phyloP scores from a whole-genome alignment of 2,329 filamentous ascomycete species.

The Calonectria henricotiae region DNA sequence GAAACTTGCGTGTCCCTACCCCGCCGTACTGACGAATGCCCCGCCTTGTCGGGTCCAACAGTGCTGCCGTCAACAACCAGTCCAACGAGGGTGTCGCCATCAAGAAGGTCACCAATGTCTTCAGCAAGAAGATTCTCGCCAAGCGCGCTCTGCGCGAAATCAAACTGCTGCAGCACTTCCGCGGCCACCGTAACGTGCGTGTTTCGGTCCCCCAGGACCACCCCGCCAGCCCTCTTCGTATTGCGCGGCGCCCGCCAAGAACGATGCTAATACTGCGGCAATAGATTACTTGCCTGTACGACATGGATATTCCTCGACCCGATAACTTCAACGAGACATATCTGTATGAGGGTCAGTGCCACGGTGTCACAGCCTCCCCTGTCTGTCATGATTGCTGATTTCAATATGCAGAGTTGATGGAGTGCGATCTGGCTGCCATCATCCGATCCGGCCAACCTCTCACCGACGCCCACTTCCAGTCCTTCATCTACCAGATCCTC shows the following conservation, averaged over 20 bases:
- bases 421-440: conserved; percentile 97
- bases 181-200: conserved; percentile 87
- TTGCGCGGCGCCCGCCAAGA: conserved; percentile 27
- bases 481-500: conserved; percentile 99
- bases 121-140: conserved; percentile 99
- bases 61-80: conserved; percentile 92
- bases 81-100: conserved; percentile 96
- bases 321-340: conserved; percentile 99
- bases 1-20: conserved; percentile 45
- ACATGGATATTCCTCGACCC: conserved; percentile 98
- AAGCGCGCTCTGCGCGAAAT: conserved; percentile 98
- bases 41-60: conserved; percentile 60
- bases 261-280: conserved; percentile 41
- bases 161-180: conserved; percentile 98
- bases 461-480: conserved; percentile 99
- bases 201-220: conserved; percentile 19
- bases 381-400: conserved; percentile 43
- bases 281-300: conserved; percentile 98
- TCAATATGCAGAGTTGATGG: conserved; percentile 86
- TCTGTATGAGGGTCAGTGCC: conserved; percentile 89
- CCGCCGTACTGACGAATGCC: conserved; percentile 53
- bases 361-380: conserved; percentile 18
- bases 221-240: not conserved
- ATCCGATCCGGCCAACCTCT: conserved; percentile 97
- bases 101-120: conserved; percentile 99